Percentiles rank a stretch among this genome's conserved stretches.
Conservation (phyloP, 108 stramenopile genomes). For the Skeletonema menzelii region DNA sequence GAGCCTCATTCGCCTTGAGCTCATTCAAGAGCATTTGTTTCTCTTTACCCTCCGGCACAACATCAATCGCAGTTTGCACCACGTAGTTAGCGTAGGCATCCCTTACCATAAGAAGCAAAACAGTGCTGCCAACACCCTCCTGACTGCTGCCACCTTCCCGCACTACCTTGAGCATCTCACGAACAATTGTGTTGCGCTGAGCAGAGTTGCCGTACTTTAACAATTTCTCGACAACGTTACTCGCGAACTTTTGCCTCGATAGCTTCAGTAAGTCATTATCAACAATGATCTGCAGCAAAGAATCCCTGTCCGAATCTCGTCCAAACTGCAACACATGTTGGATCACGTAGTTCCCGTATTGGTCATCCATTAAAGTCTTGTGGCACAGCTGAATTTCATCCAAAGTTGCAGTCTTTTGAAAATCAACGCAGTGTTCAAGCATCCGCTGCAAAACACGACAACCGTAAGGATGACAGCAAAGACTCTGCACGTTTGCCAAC, state of each 20-base stretch:
- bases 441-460: slow-evolving; percentile 97
- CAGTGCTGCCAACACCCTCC: slow-evolving; percentile 58
- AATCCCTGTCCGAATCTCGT: slow-evolving; percentile 76
- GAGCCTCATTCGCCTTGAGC: slow-evolving; percentile 66
- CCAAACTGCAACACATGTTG: slow-evolving; percentile 92
- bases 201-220: slow-evolving; percentile 88
- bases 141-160: slow-evolving; percentile 39
- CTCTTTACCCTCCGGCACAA: slow-evolving; percentile 76
- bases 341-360: slow-evolving; percentile 93
- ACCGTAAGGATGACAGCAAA: slow-evolving; percentile 95
- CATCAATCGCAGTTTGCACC: slow-evolving; percentile 87
- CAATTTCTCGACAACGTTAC: slow-evolving; percentile 96
- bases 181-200: slow-evolving; percentile 77
- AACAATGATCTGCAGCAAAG: slow-evolving; percentile 74
- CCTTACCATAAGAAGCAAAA: slow-evolving; percentile 91
- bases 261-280: slow-evolving; percentile 81
- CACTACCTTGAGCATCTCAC: slow-evolving; percentile 83
- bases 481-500: slow-evolving; percentile 74
- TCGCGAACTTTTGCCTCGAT: slow-evolving; percentile 97
- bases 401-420: slow-evolving; percentile 66
- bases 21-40: slow-evolving; percentile 68
- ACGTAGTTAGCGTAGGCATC: slow-evolving; percentile 98
- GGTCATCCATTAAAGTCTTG: slow-evolving; percentile 78
- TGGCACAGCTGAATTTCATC: slow-evolving; percentile 66
- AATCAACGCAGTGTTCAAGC: slow-evolving; percentile 90